Base-by-base conservation (phyloP, 768 basidiomycete species). In the Lyophyllum shimeji region DNA sequence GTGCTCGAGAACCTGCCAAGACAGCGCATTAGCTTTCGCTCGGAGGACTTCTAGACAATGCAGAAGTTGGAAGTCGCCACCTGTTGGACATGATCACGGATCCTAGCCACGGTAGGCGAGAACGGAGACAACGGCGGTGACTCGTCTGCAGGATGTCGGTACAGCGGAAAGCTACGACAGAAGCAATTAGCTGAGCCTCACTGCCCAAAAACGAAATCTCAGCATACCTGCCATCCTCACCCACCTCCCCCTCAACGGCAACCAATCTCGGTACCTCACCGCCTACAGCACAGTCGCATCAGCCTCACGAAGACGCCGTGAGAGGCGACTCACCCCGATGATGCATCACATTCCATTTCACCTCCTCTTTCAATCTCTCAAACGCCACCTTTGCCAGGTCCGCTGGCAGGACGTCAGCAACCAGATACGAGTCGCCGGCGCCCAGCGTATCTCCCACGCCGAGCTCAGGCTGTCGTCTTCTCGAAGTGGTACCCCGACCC, bases 141-240 rank as follows among this genome's bases (percentile, higher is more conserved):
- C 61, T 86, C 82, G 66, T 93, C 90, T 2, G 89, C 82, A 13
- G 91, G 91, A 66, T 92, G 89, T 31, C 91, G 84, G 68, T 93
- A 93, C 50, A 93, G 77, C 4, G 91, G 90, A 65, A 83, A 85
- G 62, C 87, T 90, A 56, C 1, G 18, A 7, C 27, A 37, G 29
- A 43, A 46, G 12, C 17, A 24, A 29, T 31, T 44, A 49, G 29
- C 34, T n/a, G n/a, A 23, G 18, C 6, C 44, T 11, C 20, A n/a
- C 25, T 8, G 15, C 21, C 17, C 17, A 44, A 39, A 1, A 1
- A 25, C 15, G 27, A 51, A 8, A 13, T 37, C 13, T 3, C 33
- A 37, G 33, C 62, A 43, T 51, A 73, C 77, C 76, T 78, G 43
- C 78, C 77, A 57, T 76, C 74, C 13, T 71, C 63, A 20, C 66